Percentiles rank a stretch among this genome's conserved stretches.
These are phyloP conservation scores for Epichloe festucae DNA, from an alignment of 2,329 filamentous ascomycete species.

Conservation along the genomic window DNA sequence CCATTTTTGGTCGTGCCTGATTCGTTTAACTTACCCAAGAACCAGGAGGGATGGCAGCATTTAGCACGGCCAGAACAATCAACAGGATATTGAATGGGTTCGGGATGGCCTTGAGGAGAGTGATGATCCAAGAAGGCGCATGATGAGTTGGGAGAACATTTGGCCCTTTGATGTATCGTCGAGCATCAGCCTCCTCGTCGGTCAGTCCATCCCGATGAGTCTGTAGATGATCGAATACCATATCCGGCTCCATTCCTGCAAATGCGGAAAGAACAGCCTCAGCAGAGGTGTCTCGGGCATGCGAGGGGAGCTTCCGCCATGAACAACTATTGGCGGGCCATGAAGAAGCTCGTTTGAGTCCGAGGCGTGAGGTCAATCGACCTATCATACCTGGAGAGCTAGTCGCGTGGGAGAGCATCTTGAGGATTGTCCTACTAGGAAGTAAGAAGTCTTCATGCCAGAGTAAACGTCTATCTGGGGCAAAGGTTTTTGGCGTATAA, in stretches of 20 bases:
- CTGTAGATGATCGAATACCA: constrained; percentile 11
- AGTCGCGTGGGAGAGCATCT: constrained; percentile 3
- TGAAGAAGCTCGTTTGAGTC: neutral
- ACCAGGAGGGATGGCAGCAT: constrained; percentile 10
- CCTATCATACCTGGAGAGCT: neutral
- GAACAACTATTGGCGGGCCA: constrained; percentile 4
- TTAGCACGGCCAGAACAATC: constrained; percentile 14
- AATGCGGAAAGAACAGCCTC: constrained; percentile 11
- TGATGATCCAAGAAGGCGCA: constrained; percentile 15
- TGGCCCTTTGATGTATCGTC: constrained; percentile 11
- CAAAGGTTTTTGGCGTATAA: neutral
- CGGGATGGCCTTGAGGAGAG: constrained; percentile 14
- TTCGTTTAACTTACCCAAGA: constrained; percentile 6
- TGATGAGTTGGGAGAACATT: constrained; percentile 14
- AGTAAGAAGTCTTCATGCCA: constrained; percentile 6
- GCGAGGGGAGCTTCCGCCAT: constrained; percentile 6
- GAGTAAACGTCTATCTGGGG: neutral
- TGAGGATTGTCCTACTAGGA: neutral
- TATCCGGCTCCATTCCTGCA: constrained; percentile 9
- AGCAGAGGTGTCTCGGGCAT: constrained; percentile 7
- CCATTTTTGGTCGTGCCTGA: too few relatives aligned
- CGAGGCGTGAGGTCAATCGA: neutral
- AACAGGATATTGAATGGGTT: constrained; percentile 16
- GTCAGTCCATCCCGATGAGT: constrained; percentile 12
- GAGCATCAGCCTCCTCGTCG: constrained; percentile 10